Percentiles rank a stretch among this genome's conserved stretches.
Evolutionary conservation across 2,329 filamentous ascomycete genomes (phyloP).

Genomic region (Chaetoscypha palmicola): DNA sequence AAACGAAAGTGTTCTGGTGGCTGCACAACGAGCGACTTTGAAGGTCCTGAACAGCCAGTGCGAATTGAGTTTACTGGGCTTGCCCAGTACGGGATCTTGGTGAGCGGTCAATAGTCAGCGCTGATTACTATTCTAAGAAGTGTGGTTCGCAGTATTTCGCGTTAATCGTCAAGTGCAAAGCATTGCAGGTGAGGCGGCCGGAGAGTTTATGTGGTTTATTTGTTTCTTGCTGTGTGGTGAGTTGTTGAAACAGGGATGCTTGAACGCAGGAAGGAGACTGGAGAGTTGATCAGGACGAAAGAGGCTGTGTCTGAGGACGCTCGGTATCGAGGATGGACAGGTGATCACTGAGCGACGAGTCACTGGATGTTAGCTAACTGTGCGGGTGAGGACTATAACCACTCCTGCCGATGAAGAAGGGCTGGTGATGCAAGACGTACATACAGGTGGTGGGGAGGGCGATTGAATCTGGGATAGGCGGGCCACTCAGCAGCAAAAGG

Average conservation of each 20-base stretch:
- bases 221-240: conserved; percentile 25
- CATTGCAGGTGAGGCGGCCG: conserved; percentile 19
- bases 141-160: conserved; percentile 12
- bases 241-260: conserved; percentile 24
- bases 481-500: conserved; percentile 22
- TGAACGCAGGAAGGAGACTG: conserved; percentile 5
- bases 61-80: conserved; percentile 26
- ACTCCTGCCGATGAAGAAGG: conserved; percentile 14
- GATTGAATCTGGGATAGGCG: conserved; percentile 14
- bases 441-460: conserved; percentile 17
- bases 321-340: conserved; percentile 13
- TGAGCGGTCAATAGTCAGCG: conserved; percentile 22
- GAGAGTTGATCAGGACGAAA: conserved; percentile 14
- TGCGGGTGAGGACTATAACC: conserved; percentile 17
- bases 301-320: conserved; percentile 11
- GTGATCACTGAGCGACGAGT: conserved; percentile 21
- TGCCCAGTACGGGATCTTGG: conserved; percentile 24
- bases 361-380: conserved; percentile 23
- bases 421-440: conserved; percentile 18
- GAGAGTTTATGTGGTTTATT: conserved; percentile 17
- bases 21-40: conserved; percentile 31
- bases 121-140: conserved; percentile 21
- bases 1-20: conserved; percentile 28
- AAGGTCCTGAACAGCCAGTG: conserved; percentile 36
- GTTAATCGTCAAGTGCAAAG: conserved; percentile 17